phyloP scores from a whole-genome alignment of 257 asterid species.

The Solanum boliviense region DNA sequence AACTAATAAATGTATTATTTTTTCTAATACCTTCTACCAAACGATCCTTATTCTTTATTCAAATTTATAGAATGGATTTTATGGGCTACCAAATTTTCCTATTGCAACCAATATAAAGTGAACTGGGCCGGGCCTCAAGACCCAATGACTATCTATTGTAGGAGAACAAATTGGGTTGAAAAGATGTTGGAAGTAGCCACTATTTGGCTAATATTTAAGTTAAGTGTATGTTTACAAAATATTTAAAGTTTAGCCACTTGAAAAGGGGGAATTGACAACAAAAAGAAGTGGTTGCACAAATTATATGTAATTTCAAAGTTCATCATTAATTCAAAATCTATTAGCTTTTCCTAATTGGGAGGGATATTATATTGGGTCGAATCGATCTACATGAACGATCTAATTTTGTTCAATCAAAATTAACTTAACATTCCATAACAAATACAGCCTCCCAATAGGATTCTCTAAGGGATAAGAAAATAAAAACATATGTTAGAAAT shows the following conservation, averaged over 20 bases:
- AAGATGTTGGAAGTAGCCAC: background rate
- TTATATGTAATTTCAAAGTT: background rate
- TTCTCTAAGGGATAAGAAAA: too few relatives aligned
- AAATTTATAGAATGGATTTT: background rate
- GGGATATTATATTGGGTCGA: too few relatives aligned
- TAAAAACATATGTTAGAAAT: too few relatives aligned
- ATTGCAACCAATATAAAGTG: background rate
- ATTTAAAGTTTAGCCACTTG: background rate
- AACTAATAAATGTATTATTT: too few relatives aligned
- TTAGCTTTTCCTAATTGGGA: too few relatives aligned
- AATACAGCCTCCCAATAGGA: too few relatives aligned
- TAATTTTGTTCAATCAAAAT: background rate
- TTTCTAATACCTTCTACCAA: background rate
- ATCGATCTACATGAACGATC: background rate
- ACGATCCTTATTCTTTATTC: background rate
- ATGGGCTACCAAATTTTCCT: background rate
- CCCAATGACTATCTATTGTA: background rate
- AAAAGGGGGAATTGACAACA: background rate
- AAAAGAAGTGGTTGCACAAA: too few relatives aligned
- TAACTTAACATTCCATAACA: background rate
- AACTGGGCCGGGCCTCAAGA: background rate
- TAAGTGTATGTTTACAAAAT: background rate
- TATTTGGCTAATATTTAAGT: background rate
- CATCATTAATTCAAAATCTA: too few relatives aligned
- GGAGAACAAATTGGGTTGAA: background rate